phyloP scores from a whole-genome alignment of 202 grass and related monocot species.

The Schoenoplectus triqueter region DNA sequence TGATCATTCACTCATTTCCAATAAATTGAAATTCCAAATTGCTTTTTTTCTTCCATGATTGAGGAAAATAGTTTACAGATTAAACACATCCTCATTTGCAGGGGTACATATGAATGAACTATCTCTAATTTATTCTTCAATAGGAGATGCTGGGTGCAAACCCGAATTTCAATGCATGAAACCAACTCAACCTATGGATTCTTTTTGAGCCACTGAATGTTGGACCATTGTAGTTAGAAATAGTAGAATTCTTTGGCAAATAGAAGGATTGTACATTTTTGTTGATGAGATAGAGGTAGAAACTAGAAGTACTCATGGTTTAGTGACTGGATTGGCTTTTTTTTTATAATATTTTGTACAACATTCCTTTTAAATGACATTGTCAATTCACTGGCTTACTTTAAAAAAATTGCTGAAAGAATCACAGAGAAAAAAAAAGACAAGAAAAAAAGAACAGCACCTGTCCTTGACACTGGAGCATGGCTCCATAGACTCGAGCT shows the following conservation, averaged over 20 bases:
- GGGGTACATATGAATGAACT: not conserved
- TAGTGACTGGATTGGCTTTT: no score
- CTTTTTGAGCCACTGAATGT: no score
- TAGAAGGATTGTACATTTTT: no score
- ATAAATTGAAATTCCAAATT: not conserved
- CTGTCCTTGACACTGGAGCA: constrained; percentile 76
- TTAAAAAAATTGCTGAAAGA: not conserved
- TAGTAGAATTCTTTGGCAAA: no score
- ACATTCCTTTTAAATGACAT: no score
- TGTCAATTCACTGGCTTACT: no score
- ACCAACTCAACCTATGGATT: no score
- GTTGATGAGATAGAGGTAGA: no score
- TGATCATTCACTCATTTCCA: not conserved
- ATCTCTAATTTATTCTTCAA: not conserved
- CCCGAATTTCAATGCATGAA: not conserved
- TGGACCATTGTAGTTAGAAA: no score
- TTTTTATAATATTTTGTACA: no score
- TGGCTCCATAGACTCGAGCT: constrained; percentile 70
- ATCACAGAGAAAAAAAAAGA: not conserved
- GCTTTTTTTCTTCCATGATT: not conserved
- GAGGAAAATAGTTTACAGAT: not conserved
- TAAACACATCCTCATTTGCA: not conserved
- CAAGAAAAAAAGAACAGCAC: constrained; percentile 10
- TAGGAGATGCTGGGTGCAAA: not conserved
- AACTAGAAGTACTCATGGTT: no score